Conservation (phyloP, 257 asterid genomes). For the Eustoma russellianum region DNA sequence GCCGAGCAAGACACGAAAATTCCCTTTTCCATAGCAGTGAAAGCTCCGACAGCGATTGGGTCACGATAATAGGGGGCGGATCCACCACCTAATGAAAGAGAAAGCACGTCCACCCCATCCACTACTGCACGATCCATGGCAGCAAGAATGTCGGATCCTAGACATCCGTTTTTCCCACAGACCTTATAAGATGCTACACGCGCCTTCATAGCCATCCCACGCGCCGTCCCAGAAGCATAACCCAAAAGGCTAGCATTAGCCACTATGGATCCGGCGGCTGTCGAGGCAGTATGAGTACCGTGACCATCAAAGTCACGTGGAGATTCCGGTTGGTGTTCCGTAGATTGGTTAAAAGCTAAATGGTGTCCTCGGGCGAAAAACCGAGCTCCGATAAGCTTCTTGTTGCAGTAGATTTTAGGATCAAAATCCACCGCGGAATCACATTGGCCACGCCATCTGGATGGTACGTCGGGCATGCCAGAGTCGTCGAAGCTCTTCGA, state of each 20-base stretch:
- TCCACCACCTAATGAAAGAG: constrained; percentile 30
- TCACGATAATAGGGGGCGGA: constrained; percentile 41
- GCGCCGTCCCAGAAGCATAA: constrained; percentile 35
- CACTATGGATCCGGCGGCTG: constrained; percentile 31
- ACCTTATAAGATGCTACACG: constrained; percentile 39
- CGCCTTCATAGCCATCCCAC: constrained; percentile 40
- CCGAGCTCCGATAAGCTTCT: constrained; percentile 31
- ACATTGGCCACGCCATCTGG: constrained; percentile 36
- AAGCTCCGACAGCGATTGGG: constrained; percentile 39
- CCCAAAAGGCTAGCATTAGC: constrained; percentile 38
- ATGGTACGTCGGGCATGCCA: constrained; percentile 24
- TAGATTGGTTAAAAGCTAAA: constrained; percentile 12
- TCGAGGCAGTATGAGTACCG: constrained; percentile 40
- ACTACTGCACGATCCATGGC: constrained; percentile 37
- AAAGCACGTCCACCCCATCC: constrained; percentile 39
- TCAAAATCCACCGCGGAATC: constrained; percentile 25
- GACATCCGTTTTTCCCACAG: constrained; percentile 31
- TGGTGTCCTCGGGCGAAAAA: constrained; percentile 28
- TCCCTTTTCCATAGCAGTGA: constrained; percentile 32
- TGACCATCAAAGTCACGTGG: constrained; percentile 42
- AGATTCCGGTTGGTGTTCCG: constrained; percentile 17
- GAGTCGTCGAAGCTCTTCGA: constrained; percentile 29
- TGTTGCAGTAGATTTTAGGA: constrained; percentile 32
- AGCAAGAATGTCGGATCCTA: constrained; percentile 39
- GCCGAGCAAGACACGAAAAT: constrained; percentile 40